Percentiles rank a stretch among this genome's conserved stretches.
phyloP scores from a whole-genome alignment of 345 rosid species.

The Heritiera littoralis region DNA sequence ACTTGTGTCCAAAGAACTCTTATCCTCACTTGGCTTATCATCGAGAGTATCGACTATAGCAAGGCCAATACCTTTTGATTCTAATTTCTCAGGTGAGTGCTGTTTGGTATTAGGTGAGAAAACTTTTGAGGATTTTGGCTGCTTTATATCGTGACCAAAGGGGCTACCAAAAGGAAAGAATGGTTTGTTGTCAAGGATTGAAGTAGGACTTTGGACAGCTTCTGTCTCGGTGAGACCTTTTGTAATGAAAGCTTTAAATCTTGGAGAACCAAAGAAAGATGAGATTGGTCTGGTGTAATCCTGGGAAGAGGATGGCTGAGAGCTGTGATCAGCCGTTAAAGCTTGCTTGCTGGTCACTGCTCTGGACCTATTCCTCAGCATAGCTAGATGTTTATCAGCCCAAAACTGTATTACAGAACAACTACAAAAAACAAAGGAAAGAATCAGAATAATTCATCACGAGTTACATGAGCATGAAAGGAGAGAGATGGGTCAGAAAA shows the following conservation, averaged over 20 bases:
- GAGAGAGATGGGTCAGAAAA: not conserved
- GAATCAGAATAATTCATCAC: not conserved
- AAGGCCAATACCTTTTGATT: conserved; percentile 55
- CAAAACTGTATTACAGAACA: not conserved
- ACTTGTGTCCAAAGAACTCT: conserved; percentile 26
- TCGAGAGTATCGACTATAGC: conserved; percentile 44
- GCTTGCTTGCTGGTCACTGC: conserved; percentile 57
- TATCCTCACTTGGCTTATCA: conserved; percentile 20
- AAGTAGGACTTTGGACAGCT: conserved; percentile 54
- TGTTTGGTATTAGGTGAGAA: conserved; percentile 26
- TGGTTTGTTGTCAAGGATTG: conserved; percentile 55
- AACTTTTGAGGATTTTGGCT: conserved; percentile 39
- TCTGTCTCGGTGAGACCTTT: conserved; percentile 49
- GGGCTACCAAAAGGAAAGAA: conserved; percentile 42
- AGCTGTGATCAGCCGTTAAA: conserved; percentile 59
- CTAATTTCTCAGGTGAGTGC: conserved; percentile 28
- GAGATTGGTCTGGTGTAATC: conserved; percentile 31
- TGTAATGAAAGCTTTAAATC: conserved; percentile 53
- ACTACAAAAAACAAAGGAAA: not conserved
- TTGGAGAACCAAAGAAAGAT: conserved; percentile 52
- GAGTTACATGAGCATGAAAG: not conserved
- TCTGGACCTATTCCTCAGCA: conserved; percentile 56
- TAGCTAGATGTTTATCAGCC: conserved; percentile 17
- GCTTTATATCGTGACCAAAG: conserved; percentile 30
- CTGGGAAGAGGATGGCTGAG: conserved; percentile 35